Base-by-base conservation (phyloP, 2,329 filamentous ascomycete species). In the Didymella segeticola region DNA sequence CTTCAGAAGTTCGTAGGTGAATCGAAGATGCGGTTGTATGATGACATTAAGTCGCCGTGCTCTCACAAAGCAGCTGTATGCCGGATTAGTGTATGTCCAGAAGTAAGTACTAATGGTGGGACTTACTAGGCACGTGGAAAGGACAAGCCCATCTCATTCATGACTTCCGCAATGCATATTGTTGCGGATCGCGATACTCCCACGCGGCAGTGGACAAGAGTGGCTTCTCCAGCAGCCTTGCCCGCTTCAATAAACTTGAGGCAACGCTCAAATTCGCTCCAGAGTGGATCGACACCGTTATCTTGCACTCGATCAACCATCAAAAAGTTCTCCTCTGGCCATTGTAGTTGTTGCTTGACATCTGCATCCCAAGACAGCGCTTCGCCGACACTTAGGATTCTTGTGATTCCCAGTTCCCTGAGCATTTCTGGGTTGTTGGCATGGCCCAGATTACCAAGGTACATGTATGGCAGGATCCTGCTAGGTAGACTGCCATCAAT, bases 121-220 rank as follows among this genome's bases (percentile, higher is more conserved):
- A 79, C 83, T 72, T 76, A 85, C 82, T 99, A 99, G 54, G 95
- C 95, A 49, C 90, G 85, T 11, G 95, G 92, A 66, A 98, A 93
- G 0, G 91, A 95, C 61, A 97, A 78, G 19, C 86, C 82, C 64
- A 91, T 76, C 22, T 88, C 82, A 29, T 88, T 87, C 95, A 99
- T 99, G 29, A 98, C 91, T 75, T 98, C 93, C n/a, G 95, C 95
- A 67, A 99, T 99, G 73, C 95, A 98, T 57, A 99, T 97, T 1
- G 93, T 99, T 11, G 95, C 95, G 58, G 91, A 96, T 45, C 95
- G 86, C 43, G 93, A 97, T 48, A 99, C 95, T 41, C 95, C 95
- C 7, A 99, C 95, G 15, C 95, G 89, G 73, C 95, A 99, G 73
- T 99, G 95, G 14, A 99, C 95, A 51, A 99, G 82, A 0, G 95